Conservation (phyloP, 2,329 filamentous ascomycete species). For the Chaetomium sp. region DNA sequence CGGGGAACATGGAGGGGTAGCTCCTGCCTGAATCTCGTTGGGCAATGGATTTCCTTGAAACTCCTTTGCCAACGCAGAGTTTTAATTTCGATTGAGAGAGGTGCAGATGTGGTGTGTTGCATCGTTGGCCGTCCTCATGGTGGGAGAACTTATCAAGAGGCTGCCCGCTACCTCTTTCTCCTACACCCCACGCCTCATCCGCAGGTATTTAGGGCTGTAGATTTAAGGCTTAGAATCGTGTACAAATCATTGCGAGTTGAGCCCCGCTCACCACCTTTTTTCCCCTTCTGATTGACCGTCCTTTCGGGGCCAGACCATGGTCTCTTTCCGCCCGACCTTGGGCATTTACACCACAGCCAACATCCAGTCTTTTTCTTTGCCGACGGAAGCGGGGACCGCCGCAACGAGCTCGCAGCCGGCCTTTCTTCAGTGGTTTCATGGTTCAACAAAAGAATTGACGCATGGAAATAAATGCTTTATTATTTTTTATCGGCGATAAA, state of each 20-base stretch:
- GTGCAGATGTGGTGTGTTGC: constrained; percentile 12
- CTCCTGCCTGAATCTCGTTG: background rate
- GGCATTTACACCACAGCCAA: background rate
- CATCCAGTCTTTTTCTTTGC: background rate
- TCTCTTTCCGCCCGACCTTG: constrained; percentile 2
- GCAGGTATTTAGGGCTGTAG: no score
- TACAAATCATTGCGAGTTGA: constrained; percentile 15
- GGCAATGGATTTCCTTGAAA: background rate
- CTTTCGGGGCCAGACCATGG: constrained; percentile 1
- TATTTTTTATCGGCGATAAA: no score
- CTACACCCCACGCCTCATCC: no score
- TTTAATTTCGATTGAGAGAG: no score
- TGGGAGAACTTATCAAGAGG: no score
- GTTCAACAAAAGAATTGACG: no score
- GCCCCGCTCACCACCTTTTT: constrained; percentile 20
- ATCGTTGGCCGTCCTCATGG: background rate
- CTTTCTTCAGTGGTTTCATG: background rate
- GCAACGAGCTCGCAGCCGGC: background rate
- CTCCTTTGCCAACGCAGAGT: no score
- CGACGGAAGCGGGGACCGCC: background rate
- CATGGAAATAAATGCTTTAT: no score
- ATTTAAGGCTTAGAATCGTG: background rate
- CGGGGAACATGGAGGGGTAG: constrained; percentile 12
- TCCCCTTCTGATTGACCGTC: constrained; percentile 5
- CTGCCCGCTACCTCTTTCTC: no score